Evolutionary conservation across 108 stramenopile species (phyloP).

Genomic region (Cyclotella cryptica): DNA sequence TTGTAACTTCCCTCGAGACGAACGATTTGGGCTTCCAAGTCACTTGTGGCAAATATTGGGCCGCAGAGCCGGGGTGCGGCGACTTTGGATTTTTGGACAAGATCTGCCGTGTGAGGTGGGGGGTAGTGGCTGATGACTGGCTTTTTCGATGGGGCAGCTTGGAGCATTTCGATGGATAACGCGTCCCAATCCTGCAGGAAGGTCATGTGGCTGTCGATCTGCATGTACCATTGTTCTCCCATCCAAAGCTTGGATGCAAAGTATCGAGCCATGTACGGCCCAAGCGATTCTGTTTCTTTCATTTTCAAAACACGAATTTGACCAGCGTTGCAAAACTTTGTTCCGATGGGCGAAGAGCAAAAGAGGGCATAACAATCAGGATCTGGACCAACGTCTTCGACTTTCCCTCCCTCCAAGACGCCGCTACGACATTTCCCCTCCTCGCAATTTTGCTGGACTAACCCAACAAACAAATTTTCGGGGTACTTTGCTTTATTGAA

Average conservation of each 20-base stretch:
- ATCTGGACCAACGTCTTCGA: constrained; percentile 73
- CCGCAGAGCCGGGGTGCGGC: constrained; percentile 83
- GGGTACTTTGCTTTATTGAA: constrained; percentile 90
- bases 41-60: constrained; percentile 82
- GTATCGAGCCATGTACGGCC: constrained; percentile 94
- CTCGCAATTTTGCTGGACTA: constrained; percentile 96
- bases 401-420: constrained; percentile 63
- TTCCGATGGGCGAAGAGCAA: constrained; percentile 75
- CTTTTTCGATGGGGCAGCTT: constrained; percentile 77
- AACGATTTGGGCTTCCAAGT: constrained; percentile 91
- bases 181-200: constrained; percentile 92
- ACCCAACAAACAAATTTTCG: constrained; percentile 87
- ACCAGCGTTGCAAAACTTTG: constrained; percentile 59
- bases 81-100: constrained; percentile 52
- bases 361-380: constrained; percentile 76
- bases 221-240: constrained; percentile 97
- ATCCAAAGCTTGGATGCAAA: constrained; percentile 93
- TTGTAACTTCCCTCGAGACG: constrained; percentile 76
- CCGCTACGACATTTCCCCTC: constrained; percentile 78
- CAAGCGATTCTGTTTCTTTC: constrained; percentile 92
- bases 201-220: constrained; percentile 94
- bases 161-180: constrained; percentile 79
- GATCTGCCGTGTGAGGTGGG: constrained; percentile 69
- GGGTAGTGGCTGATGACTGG: constrained; percentile 93
- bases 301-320: constrained; percentile 85